Base-by-base conservation (phyloP, 768 basidiomycete species). In the Panaeolus cyanescens region DNA sequence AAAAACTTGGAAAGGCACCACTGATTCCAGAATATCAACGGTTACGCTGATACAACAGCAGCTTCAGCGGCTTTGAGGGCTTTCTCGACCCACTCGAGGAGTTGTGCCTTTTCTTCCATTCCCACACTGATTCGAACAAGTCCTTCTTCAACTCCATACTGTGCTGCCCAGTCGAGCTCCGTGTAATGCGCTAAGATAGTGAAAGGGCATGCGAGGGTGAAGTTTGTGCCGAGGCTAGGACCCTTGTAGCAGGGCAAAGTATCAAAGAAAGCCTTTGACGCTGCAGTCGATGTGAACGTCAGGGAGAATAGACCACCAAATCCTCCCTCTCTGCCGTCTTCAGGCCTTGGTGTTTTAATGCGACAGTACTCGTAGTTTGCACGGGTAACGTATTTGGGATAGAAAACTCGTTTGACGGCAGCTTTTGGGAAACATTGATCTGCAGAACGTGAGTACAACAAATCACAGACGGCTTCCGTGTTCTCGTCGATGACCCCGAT, bases 191-290 rank as follows among this genome's bases (percentile, higher is more conserved):
- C 96, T 25, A 99, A 80, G 60, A 99, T 87, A 9, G 93, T 92
- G 71, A 93, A 99, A 25, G 96, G 96, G 65, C 89, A 95, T 32
- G 95, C 94, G 31, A 99, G 82, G 2, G 96, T 98, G 73, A 98
- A 98, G 80, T 94, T 97, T 20, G 96, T 98, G 2, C 96, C 96
- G 8, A 93, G 82, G 69, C 88, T 89, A 0, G 96, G 96, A 2
- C 96, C 96, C 72, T 99, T 99, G 65, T 84, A 83, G 73, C 89
- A 95, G 7, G 83, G 81, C 36, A 99, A 79, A 0, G 85, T 77
- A 73, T 99, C 93, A 68, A 90, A 96, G 77, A 97, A 97, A 13
- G 89, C 90, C 59, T 78, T 74, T 2, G 92, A 89, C 0, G 91
- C 91, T 1, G 77, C 78, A 10, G 74, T 62, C 5, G 89, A 84